Conservation (phyloP, 2,329 filamentous ascomycete species). For the Phialemonium atrogriseum region DNA sequence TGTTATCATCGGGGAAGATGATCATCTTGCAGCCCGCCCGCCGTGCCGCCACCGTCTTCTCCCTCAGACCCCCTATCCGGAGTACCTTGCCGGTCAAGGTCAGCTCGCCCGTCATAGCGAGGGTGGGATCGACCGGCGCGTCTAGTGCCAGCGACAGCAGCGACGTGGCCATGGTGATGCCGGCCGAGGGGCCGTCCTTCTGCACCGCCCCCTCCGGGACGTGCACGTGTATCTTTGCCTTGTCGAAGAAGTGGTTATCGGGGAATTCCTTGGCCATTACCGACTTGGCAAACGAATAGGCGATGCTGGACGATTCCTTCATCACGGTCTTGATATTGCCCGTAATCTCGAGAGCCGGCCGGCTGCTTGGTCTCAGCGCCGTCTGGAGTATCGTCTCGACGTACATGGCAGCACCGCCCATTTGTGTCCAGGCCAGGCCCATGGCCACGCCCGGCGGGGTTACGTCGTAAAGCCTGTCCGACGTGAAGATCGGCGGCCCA, state of each 20-base stretch:
- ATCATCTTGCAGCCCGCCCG: constrained; percentile 88
- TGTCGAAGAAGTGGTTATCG: constrained; percentile 91
- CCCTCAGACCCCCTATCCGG: constrained; percentile 83
- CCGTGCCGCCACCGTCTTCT: constrained; percentile 95
- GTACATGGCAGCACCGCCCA: constrained; percentile 94
- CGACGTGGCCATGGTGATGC: constrained; percentile 97
- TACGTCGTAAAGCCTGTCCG: constrained; percentile 87
- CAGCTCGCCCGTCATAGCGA: constrained; percentile 97
- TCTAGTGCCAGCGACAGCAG: constrained; percentile 79
- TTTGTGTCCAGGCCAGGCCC: constrained; percentile 96
- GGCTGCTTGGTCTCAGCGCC: constrained; percentile 63
- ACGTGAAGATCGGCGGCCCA: constrained; percentile 89
- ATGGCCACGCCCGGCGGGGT: constrained; percentile 93
- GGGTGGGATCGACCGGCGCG: constrained; percentile 67
- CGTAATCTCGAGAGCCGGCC: constrained; percentile 79
- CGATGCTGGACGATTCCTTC: constrained; percentile 94
- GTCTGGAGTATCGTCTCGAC: constrained; percentile 93
- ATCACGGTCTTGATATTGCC: constrained; percentile 94
- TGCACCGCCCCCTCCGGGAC: constrained; percentile 93
- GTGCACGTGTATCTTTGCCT: constrained; percentile 90
- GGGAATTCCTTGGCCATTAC: constrained; percentile 78
- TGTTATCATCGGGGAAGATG: constrained; percentile 91
- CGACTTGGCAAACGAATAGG: constrained; percentile 92
- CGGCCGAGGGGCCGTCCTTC: constrained; percentile 88
- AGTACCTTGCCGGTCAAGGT: constrained; percentile 96